Conservation (phyloP, 495 filamentous ascomycete species). For the Darksidea phi region DNA sequence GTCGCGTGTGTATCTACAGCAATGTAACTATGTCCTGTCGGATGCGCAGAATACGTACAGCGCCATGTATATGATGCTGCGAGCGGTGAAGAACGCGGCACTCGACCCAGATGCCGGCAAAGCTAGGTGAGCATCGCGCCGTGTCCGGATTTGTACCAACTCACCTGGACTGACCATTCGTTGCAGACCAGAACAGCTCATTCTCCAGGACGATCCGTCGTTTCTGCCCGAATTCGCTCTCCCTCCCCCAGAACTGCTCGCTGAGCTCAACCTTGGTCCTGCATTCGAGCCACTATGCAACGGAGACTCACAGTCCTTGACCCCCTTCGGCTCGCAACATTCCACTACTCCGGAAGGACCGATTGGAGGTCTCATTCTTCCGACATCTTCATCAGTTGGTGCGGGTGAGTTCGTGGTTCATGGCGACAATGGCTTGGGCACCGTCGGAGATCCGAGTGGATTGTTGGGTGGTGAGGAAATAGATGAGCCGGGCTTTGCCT, state of each 20-base stretch:
- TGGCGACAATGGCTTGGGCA: slow-evolving; percentile 40
- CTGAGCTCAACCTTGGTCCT: slow-evolving; percentile 56
- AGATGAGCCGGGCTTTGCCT: slow-evolving; percentile 57
- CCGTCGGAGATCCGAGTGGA: slow-evolving; percentile 8
- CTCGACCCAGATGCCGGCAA: slow-evolving; percentile 72
- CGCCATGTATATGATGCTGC: slow-evolving; percentile 66
- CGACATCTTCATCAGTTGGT: slow-evolving; percentile 30
- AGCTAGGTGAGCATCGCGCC: slow-evolving; percentile 57
- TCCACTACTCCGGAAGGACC: slow-evolving; percentile 25
- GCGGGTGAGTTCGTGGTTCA: slow-evolving; percentile 40
- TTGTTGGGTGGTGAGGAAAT: slow-evolving; percentile 45
- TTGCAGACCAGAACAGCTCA: slow-evolving; percentile 71
- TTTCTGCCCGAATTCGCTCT: slow-evolving; percentile 67
- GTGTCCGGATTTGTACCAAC: not conserved
- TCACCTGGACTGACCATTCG: slow-evolving; percentile 5
- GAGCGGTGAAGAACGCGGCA: slow-evolving; percentile 53
- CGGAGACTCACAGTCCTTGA: slow-evolving; percentile 37
- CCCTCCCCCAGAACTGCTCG: slow-evolving; percentile 48
- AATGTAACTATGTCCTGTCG: slow-evolving; percentile 78
- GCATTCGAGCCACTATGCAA: slow-evolving; percentile 42
- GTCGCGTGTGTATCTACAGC: slow-evolving; percentile 78
- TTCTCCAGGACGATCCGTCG: slow-evolving; percentile 80
- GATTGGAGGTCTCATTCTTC: slow-evolving; percentile 39
- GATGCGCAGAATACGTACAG: slow-evolving; percentile 77
- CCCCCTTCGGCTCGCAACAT: slow-evolving; percentile 27